Evolutionary conservation across 1,284 basidiomycete genomes (phyloP).

Genomic region (Apiotrichum gamsii): DNA sequence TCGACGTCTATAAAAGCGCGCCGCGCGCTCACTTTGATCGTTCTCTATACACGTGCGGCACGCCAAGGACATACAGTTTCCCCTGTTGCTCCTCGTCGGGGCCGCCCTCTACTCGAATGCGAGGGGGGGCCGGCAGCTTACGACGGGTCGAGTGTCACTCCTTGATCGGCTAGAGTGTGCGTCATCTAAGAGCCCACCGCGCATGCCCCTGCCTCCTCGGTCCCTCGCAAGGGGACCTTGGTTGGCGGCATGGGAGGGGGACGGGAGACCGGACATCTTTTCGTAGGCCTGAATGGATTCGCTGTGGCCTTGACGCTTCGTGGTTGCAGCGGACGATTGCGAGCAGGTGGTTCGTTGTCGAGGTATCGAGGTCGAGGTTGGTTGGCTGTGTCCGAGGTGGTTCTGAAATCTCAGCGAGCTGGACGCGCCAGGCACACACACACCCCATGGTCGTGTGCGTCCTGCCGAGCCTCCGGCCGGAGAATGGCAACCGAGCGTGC

Average conservation of each 20-base stretch:
- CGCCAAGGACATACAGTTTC: slow-evolving; percentile 9
- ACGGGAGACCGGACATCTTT: slow-evolving; percentile 36
- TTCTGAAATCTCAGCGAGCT: too few species aligned
- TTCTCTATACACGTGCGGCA: slow-evolving; percentile 1
- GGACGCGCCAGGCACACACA: too few species aligned
- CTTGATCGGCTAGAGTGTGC: slow-evolving; percentile 26
- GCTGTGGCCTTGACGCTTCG: too few species aligned
- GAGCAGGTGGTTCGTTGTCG: too few species aligned
- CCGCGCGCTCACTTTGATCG: background rate
- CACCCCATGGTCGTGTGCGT: too few species aligned
- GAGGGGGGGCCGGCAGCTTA: background rate
- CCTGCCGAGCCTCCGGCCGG: too few species aligned
- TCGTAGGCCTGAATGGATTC: background rate
- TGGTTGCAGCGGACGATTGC: too few species aligned
- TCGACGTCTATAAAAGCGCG: background rate
- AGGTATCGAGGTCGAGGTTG: too few species aligned
- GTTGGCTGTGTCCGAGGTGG: too few species aligned
- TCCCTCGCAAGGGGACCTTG: slow-evolving; percentile 3
- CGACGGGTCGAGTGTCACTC: slow-evolving; percentile 39
- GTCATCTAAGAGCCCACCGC: slow-evolving; percentile 34
- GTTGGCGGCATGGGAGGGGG: slow-evolving; percentile 24
- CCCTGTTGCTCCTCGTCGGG: slow-evolving; percentile 34
- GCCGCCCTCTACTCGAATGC: background rate
- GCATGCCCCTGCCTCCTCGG: background rate
- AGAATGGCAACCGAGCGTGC: too few species aligned